Evolutionary conservation across 169 alveolate species (phyloP).

Genomic region (Hepatocystis sp.): DNA sequence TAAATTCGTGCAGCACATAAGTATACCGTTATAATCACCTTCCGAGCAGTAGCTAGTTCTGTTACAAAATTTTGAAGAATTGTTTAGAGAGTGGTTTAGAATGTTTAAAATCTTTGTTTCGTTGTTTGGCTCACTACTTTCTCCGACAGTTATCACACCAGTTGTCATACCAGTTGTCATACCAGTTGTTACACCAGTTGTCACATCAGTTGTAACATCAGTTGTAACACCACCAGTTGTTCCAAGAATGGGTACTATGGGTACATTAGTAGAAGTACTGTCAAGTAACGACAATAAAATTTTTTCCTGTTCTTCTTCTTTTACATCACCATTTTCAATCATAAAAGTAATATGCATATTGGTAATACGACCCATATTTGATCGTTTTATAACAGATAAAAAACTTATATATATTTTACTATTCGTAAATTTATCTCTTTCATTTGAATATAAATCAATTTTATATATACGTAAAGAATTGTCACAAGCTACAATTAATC

Average conservation of each 20-base stretch:
- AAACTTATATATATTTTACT: constrained; percentile 34
- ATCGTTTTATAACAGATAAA: constrained; percentile 31
- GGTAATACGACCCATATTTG: constrained; percentile 9
- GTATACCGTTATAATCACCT: constrained; percentile 58
- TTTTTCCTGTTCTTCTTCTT: neutral
- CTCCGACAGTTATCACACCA: neutral
- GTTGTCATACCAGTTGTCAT: neutral
- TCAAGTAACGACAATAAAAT: neutral
- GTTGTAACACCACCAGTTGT: neutral
- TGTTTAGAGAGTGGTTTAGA: constrained; percentile 16
- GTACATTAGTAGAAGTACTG: no score
- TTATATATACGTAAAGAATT: constrained; percentile 32
- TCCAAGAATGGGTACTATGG: no score
- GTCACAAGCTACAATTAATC: constrained; percentile 62
- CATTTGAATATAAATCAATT: constrained; percentile 34
- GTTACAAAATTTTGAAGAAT: constrained; percentile 16
- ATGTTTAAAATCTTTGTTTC: neutral
- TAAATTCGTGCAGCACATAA: constrained; percentile 54
- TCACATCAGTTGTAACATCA: neutral
- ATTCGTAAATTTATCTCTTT: constrained; percentile 36
- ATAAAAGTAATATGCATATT: constrained; percentile 48
- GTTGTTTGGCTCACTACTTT: neutral
- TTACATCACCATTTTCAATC: constrained; percentile 7
- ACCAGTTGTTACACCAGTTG: no score
- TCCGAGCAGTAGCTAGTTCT: constrained; percentile 46